These are phyloP conservation scores for Penicillium manginii DNA, from an alignment of 495 filamentous ascomycete species.

Conservation along the genomic window DNA sequence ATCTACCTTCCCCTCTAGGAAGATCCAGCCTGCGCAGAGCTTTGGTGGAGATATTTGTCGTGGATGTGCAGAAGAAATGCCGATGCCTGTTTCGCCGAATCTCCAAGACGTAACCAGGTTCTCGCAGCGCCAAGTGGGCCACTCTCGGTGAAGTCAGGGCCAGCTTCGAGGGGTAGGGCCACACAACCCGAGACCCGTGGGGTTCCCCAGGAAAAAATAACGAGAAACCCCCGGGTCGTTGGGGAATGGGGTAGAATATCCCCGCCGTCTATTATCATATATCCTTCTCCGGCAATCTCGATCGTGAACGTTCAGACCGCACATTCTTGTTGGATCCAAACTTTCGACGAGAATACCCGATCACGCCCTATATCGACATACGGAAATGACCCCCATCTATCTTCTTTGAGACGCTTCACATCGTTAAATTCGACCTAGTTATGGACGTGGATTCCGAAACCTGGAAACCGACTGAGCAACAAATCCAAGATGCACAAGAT, in stretches of 20 bases:
- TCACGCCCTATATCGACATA: slow-evolving; percentile 5
- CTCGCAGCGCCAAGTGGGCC: slow-evolving; percentile 17
- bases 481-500: slow-evolving; percentile 50
- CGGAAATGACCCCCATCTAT: slow-evolving; percentile 20
- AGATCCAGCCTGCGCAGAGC: slow-evolving; percentile 9
- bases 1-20: slow-evolving; percentile 30
- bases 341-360: neutral
- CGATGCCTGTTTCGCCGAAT: slow-evolving; percentile 10
- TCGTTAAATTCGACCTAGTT: neutral
- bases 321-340: neutral
- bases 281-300: neutral
- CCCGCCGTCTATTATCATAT: neutral
- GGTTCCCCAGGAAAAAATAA: slow-evolving; percentile 23
- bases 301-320: neutral
- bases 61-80: slow-evolving; percentile 2
- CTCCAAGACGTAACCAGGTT: slow-evolving; percentile 8
- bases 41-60: slow-evolving; percentile 12
- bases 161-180: slow-evolving; percentile 17
- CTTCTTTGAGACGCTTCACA: neutral
- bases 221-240: slow-evolving; percentile 21
- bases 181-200: slow-evolving; percentile 22
- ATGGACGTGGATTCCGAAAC: slow-evolving; percentile 41
- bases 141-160: slow-evolving; percentile 15
- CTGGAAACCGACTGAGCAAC: slow-evolving; percentile 39
- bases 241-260: slow-evolving; percentile 11